A percentile compares a stretch with the other conserved stretches of the same genome.
Conservation (phyloP, 1,284 basidiomycete species). For the Sporisorium reilianum region DNA sequence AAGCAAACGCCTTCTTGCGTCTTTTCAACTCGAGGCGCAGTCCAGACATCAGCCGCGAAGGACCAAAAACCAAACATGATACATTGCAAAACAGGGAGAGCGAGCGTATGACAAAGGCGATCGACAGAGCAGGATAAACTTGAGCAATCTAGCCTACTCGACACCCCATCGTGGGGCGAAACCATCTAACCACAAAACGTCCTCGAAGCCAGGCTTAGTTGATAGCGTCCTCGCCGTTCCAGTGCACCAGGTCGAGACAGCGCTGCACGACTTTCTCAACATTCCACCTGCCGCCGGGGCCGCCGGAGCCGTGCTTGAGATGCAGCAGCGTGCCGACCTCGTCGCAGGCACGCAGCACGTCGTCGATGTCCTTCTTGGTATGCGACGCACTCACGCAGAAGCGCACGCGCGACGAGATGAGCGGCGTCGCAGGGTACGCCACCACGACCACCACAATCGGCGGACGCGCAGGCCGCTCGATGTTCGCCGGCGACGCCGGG, state of each 20-base stretch:
- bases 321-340: slow-evolving; percentile 90
- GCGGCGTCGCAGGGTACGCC: slow-evolving; percentile 82
- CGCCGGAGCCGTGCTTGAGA: slow-evolving; percentile 78
- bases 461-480: slow-evolving; percentile 53
- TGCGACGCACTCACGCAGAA: slow-evolving; percentile 96
- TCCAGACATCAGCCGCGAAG: neutral
- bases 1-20: too few species aligned
- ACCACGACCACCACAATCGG: slow-evolving; percentile 67
- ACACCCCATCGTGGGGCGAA: too few species aligned
- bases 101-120: neutral
- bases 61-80: neutral
- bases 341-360: slow-evolving; percentile 86
- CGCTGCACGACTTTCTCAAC: slow-evolving; percentile 81
- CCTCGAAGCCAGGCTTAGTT: slow-evolving; percentile 12
- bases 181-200: neutral
- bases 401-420: slow-evolving; percentile 88
- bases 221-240: slow-evolving; percentile 63
- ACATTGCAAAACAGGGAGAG: slow-evolving; percentile 5
- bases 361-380: slow-evolving; percentile 96
- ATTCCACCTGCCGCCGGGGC: slow-evolving; percentile 80
- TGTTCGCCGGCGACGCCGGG: slow-evolving; percentile 40
- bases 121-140: too few species aligned
- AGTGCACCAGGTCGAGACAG: slow-evolving; percentile 81
- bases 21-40: neutral
- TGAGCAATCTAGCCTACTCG: too few species aligned